Conservation (phyloP, 257 asterid species). For the Capsicum rhomboideum region DNA sequence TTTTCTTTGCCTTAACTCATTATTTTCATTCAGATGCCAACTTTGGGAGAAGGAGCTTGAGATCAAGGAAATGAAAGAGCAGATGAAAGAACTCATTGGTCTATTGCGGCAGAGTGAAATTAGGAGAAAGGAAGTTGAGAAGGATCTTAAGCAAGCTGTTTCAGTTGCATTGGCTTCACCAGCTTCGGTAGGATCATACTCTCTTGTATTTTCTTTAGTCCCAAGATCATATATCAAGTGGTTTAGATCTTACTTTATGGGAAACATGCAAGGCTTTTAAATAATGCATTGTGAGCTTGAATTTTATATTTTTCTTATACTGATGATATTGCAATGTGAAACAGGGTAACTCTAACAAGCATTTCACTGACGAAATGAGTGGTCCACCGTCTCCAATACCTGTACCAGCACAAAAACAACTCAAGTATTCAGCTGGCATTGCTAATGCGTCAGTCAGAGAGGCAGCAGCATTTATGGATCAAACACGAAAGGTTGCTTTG, state of each 20-base stretch:
- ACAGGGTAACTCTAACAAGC: slow-evolving; percentile 53
- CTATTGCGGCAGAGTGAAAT: slow-evolving; percentile 80
- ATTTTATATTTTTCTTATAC: background rate
- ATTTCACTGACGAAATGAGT: slow-evolving; percentile 57
- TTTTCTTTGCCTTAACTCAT: background rate
- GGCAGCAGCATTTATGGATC: slow-evolving; percentile 69
- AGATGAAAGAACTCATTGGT: slow-evolving; percentile 80
- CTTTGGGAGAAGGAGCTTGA: slow-evolving; percentile 83
- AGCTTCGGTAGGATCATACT: slow-evolving; percentile 51
- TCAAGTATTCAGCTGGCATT: slow-evolving; percentile 89
- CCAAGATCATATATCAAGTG: background rate
- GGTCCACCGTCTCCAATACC: slow-evolving; percentile 80
- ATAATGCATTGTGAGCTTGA: background rate
- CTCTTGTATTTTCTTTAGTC: background rate
- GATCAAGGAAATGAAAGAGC: slow-evolving; percentile 92
- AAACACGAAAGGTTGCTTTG: slow-evolving; percentile 64
- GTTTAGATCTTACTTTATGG: background rate
- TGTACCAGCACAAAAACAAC: slow-evolving; percentile 95
- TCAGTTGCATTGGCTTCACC: slow-evolving; percentile 60
- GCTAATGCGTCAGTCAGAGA: slow-evolving; percentile 74
- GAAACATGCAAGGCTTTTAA: background rate
- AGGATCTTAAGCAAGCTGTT: slow-evolving; percentile 66
- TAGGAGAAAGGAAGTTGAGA: slow-evolving; percentile 74
- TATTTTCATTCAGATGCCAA: slow-evolving; percentile 54
- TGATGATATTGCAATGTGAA: background rate